Evolutionary conservation across 345 rosid genomes (phyloP).

Genomic region (Populus ilicifolia): DNA sequence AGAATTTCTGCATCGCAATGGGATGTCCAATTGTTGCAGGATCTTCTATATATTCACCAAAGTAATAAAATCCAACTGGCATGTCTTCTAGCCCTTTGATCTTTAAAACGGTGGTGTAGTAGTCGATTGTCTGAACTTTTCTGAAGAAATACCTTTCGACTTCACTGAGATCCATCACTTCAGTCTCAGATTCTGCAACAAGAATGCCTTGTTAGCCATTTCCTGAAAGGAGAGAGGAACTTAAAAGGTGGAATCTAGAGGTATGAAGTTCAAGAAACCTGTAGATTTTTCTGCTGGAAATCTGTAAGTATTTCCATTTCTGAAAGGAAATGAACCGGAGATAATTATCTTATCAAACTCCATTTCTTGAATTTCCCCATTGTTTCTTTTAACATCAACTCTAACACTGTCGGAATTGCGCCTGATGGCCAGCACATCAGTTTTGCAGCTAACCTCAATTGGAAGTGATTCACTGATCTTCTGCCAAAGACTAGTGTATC

Average conservation of each 20-base stretch:
- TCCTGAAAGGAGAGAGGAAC: background rate
- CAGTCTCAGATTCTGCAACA: slow-evolving; percentile 39
- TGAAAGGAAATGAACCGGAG: slow-evolving; percentile 54
- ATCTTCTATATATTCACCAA: slow-evolving; percentile 62
- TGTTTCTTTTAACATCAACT: slow-evolving; percentile 30
- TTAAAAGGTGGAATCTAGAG: background rate
- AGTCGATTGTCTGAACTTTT: slow-evolving; percentile 60
- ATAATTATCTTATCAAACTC: slow-evolving; percentile 57
- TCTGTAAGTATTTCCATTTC: slow-evolving; percentile 47
- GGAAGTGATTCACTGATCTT: slow-evolving; percentile 47
- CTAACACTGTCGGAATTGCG: slow-evolving; percentile 33
- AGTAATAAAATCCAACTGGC: slow-evolving; percentile 60
- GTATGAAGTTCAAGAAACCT: slow-evolving; percentile 30
- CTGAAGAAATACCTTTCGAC: slow-evolving; percentile 51
- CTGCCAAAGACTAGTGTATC: slow-evolving; percentile 55
- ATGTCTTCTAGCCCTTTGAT: slow-evolving; percentile 53
- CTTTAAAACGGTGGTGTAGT: slow-evolving; percentile 58
- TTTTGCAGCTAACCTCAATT: slow-evolving; percentile 34
- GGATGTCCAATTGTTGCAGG: slow-evolving; percentile 62
- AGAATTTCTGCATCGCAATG: slow-evolving; percentile 69
- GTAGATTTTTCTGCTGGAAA: slow-evolving; percentile 28
- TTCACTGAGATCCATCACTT: slow-evolving; percentile 44
- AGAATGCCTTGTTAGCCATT: slow-evolving; percentile 9
- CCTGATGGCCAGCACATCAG: slow-evolving; percentile 46
- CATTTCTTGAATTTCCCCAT: slow-evolving; percentile 35